Evolutionary conservation across 306 rosid species (phyloP).

Genomic region (Vigna angularis): DNA sequence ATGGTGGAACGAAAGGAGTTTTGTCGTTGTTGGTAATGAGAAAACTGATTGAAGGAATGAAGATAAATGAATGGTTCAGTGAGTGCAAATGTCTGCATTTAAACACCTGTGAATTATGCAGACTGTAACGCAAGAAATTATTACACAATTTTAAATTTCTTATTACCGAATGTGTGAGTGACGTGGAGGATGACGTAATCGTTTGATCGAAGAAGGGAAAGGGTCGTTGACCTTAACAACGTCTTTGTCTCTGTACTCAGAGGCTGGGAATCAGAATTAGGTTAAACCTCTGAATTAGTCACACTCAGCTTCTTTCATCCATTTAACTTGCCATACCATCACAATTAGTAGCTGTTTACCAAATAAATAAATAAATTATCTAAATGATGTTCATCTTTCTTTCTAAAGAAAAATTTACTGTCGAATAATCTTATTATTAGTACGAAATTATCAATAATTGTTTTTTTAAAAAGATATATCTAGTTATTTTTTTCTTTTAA

Average conservation of each 20-base stretch:
- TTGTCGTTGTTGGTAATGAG: too few relatives aligned
- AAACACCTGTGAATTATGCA: slow-evolving; percentile 31
- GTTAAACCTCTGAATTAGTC: neutral
- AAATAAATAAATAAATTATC: too few relatives aligned
- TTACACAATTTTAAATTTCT: neutral
- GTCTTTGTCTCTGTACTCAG: neutral
- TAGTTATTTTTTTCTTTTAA: too few relatives aligned
- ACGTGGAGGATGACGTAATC: slow-evolving; percentile 71
- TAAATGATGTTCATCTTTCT: too few relatives aligned
- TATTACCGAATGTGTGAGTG: slow-evolving; percentile 39
- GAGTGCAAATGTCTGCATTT: slow-evolving; percentile 44
- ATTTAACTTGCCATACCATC: too few relatives aligned
- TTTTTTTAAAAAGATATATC: too few relatives aligned
- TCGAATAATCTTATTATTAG: too few relatives aligned
- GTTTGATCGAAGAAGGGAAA: neutral
- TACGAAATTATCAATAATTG: too few relatives aligned
- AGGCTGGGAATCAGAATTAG: neutral
- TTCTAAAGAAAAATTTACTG: too few relatives aligned
- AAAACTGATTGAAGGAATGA: neutral
- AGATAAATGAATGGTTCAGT: neutral
- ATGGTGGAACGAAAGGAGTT: slow-evolving; percentile 45
- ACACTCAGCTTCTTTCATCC: neutral
- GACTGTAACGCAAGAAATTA: neutral
- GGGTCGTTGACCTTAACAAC: slow-evolving; percentile 69
- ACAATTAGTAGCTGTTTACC: too few relatives aligned